Evolutionary conservation across 2,329 filamentous ascomycete species (phyloP), one percentile per base, ranked within the genome.

Genomic region (Verticillium tricorpus): DNA sequence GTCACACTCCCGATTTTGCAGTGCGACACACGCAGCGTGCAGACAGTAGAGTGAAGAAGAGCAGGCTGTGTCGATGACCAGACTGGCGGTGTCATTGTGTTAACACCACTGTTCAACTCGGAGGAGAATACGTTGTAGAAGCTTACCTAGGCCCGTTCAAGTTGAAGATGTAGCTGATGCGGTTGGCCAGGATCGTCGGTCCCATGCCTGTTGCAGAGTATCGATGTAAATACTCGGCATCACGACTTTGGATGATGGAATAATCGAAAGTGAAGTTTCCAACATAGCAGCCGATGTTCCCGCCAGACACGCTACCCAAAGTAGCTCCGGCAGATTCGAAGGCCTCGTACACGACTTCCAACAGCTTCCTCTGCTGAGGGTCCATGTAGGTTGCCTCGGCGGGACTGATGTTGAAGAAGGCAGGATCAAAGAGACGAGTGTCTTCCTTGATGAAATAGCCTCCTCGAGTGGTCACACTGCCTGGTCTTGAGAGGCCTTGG

Each of bases 331-430:
- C 74, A 3, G 68, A 68, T 52, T 75, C 76, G 2, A 85, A 65
- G 1, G 76, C 73, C 60, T 80, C 77, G 58, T 75, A 79, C n/a
- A 70, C 70, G 0, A 76, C 72, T 59, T 80, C 76, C 5, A 78
- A 70, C 17, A 77, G 66, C 62, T 73, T 71, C 1, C 77, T 69
- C 62, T 78, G 76, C 63, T 80, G 77, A 0, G 78, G 78, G 57
- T 81, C 78, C 63, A 79, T 72, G 28, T 67, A 69, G 57, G 70
- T 68, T n/a, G 75, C 76, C 63, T 81, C 78, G 15, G 70, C 64
- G 1, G 72, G 70, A 1, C 67, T 71, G 54, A 79, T 77, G 54
- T 70, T 68, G 66, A 81, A 81, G 66, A 81, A 78, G 4, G 63
- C 61, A 1, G 72, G 40, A 64, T 80, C 77, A 59, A 78, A 78